phyloP scores from a whole-genome alignment of 164 flowering plant genomes.

The Liquidambar formosana region DNA sequence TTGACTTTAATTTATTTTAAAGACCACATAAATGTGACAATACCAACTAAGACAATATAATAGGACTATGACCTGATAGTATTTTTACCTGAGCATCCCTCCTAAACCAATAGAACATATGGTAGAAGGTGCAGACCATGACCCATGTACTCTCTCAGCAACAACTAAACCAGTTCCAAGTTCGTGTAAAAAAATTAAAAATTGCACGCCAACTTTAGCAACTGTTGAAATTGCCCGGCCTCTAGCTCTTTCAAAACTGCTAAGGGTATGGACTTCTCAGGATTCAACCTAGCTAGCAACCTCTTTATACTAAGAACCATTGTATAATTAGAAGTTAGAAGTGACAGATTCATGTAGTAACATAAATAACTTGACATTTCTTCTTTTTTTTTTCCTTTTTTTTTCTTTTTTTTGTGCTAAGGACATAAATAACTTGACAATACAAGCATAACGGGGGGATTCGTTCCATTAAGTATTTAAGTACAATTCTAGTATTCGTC shows the following conservation, averaged over 20 bases:
- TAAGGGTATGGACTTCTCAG: slow-evolving; percentile 78
- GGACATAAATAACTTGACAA: too few relatives aligned
- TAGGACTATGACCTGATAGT: not conserved
- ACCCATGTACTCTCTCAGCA: slow-evolving; percentile 83
- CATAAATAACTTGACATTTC: too few relatives aligned
- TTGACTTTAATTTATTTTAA: not conserved
- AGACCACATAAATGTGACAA: not conserved
- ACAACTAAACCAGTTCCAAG: slow-evolving; percentile 95
- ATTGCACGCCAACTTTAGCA: slow-evolving; percentile 81
- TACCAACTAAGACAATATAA: not conserved
- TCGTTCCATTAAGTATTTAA: too few relatives aligned
- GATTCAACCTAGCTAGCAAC: slow-evolving; percentile 68
- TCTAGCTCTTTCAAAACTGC: slow-evolving; percentile 80
- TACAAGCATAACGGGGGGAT: too few relatives aligned
- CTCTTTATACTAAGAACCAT: slow-evolving; percentile 39
- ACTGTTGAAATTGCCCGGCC: slow-evolving; percentile 89
- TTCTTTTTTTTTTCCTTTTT: too few relatives aligned
- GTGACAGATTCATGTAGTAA: not conserved
- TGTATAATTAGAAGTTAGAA: not conserved
- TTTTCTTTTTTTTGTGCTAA: too few relatives aligned
- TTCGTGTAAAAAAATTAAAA: slow-evolving; percentile 78
- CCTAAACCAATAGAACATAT: slow-evolving; percentile 82
- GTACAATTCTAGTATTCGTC: too few relatives aligned
- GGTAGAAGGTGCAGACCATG: slow-evolving; percentile 99
- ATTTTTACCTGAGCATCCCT: slow-evolving; percentile 94